These are phyloP conservation scores for Conidiobolus incongruus DNA, from an alignment of 371 early-diverging fungal species.

Conservation along the genomic window DNA sequence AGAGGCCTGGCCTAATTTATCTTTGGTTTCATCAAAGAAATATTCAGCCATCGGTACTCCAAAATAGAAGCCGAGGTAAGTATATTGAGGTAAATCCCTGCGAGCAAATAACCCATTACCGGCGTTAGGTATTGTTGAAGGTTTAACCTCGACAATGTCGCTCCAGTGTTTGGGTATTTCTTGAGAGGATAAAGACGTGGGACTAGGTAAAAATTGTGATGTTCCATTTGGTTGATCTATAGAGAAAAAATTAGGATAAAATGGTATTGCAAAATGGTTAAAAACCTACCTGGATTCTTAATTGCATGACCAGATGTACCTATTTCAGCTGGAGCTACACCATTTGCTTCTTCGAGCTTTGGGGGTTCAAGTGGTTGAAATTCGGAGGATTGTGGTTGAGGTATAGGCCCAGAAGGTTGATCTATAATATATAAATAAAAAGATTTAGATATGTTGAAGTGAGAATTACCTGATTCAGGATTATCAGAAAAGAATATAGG, in stretches of 20 bases:
- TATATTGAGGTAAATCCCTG: constrained; percentile 36
- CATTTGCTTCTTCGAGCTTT: background rate
- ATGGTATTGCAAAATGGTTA: background rate
- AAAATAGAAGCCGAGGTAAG: constrained; percentile 71
- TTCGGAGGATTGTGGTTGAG: background rate
- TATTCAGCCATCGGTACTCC: constrained; percentile 81
- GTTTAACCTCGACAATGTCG: constrained; percentile 32
- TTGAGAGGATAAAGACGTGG: constrained; percentile 12
- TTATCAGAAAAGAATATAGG: constrained; percentile 41
- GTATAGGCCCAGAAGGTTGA: background rate
- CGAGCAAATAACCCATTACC: constrained; percentile 61
- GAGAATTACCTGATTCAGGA: constrained; percentile 7
- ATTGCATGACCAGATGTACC: background rate
- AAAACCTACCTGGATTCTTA: background rate
- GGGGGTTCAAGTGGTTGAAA: background rate
- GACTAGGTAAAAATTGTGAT: constrained; percentile 5
- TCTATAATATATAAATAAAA: background rate
- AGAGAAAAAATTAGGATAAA: background rate
- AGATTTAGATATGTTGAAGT: background rate
- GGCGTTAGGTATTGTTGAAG: constrained; percentile 33
- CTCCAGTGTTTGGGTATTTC: constrained; percentile 23
- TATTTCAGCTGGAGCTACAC: background rate
- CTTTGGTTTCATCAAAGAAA: constrained; percentile 67
- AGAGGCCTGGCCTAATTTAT: constrained; percentile 45
- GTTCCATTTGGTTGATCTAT: background rate